phyloP scores from a whole-genome alignment of 2,329 filamentous ascomycete species.

The Calonectria pseudoturangicola region DNA sequence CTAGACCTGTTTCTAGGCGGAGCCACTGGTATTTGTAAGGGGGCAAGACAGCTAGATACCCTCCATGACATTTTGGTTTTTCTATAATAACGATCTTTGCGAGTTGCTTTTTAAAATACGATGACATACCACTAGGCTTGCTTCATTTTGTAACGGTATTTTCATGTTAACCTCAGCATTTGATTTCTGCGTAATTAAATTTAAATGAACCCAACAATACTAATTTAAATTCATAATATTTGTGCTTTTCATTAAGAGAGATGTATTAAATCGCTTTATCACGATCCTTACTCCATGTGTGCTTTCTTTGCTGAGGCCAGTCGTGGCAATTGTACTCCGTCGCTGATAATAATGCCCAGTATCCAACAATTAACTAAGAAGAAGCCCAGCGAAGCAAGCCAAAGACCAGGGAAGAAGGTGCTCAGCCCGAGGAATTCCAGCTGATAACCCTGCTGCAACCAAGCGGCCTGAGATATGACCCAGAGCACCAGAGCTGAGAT shows the following conservation, averaged over 20 bases:
- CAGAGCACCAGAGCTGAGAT: conserved; percentile 80
- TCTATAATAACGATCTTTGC: conserved; percentile 43
- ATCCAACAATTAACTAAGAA: conserved; percentile 93
- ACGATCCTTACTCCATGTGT: conserved; percentile 48
- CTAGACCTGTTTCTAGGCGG: conserved; percentile 40
- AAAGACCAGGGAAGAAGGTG: conserved; percentile 91
- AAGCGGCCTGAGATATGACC: conserved; percentile 83
- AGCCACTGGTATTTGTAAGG: conserved; percentile 29
- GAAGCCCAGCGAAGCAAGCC: conserved; percentile 84
- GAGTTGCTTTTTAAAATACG: conserved; percentile 23
- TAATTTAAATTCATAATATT: neutral
- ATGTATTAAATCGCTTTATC: neutral
- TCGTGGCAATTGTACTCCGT: conserved; percentile 64
- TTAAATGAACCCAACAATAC: too few species aligned
- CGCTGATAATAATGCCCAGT: conserved; percentile 84
- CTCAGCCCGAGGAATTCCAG: conserved; percentile 88
- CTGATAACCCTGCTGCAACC: conserved; percentile 84
- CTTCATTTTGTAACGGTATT: too few species aligned
- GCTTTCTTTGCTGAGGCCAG: conserved; percentile 43
- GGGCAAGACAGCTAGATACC: conserved; percentile 50
- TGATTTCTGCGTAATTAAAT: too few species aligned
- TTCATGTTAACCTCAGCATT: too few species aligned
- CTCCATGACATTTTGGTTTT: conserved; percentile 46
- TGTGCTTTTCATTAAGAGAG: neutral
- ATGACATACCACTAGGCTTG: too few species aligned